Evolutionary conservation across 805 yeast species (phyloP).

Genomic region (Candida wancherniae): DNA sequence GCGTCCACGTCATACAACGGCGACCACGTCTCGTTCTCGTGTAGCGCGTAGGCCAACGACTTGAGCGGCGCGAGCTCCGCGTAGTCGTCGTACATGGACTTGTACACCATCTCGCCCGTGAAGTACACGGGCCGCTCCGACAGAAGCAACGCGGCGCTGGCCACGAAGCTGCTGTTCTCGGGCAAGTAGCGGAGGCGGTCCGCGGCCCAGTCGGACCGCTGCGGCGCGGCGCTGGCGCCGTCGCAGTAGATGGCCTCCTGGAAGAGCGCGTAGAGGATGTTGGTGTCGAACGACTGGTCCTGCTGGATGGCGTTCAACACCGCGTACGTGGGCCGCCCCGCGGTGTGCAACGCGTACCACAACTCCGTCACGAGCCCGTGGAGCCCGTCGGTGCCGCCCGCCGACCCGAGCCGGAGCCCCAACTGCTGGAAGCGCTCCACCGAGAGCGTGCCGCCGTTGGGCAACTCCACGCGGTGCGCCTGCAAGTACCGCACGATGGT

Average conservation of each 20-base stretch:
- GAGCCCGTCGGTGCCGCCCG: conserved; percentile 45
- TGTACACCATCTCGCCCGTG: conserved; percentile 55
- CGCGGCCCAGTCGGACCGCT: conserved; percentile 45
- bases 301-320: conserved; percentile 31
- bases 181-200: conserved; percentile 29
- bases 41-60: conserved; percentile 36
- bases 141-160: conserved; percentile 6
- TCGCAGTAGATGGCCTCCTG: conserved; percentile 58
- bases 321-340: conserved; percentile 35
- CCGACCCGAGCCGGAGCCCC: conserved; percentile 48
- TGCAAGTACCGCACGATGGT: conserved; percentile 32
- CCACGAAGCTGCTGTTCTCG: conserved; percentile 25
- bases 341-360: conserved; percentile 31
- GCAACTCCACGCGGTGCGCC: conserved; percentile 31
- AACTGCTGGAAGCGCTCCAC: conserved; percentile 51
- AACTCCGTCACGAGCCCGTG: conserved; percentile 43
- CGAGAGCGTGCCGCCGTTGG: conserved; percentile 47
- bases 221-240: conserved; percentile 11
- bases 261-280: conserved; percentile 49
- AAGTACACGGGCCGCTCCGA: conserved; percentile 30
- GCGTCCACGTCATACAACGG: conserved; percentile 30
- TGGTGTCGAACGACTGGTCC: conserved; percentile 45
- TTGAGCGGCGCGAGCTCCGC: conserved; percentile 37
- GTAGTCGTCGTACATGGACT: conserved; percentile 48
- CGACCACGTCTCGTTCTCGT: conserved; percentile 32